Evolutionary conservation across 2,329 filamentous ascomycete species (phyloP).

Genomic region (Mycosphaerelloides madeirae): DNA sequence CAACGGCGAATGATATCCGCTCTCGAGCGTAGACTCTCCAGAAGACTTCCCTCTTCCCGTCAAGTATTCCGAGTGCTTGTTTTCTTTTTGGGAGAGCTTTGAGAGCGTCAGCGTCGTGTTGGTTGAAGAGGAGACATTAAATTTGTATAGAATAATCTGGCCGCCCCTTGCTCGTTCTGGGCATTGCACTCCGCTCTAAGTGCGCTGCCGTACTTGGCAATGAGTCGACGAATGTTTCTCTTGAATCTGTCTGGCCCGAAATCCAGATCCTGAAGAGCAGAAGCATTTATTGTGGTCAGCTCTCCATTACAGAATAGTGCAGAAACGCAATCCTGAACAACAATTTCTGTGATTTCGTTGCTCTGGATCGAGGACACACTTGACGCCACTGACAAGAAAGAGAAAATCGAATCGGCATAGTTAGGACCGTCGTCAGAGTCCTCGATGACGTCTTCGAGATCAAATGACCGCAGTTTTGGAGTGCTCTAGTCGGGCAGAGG

Average conservation of each 20-base stretch:
- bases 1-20: too few relatives aligned
- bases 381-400: background rate
- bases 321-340: background rate
- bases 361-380: background rate
- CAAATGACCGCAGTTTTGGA: too few relatives aligned
- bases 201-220: background rate
- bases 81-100: background rate
- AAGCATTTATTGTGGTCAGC: background rate
- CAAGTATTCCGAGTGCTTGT: background rate
- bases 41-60: conserved; percentile 4
- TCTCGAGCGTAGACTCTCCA: conserved; percentile 6
- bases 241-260: background rate
- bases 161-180: background rate
- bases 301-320: background rate
- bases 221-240: conserved; percentile 2
- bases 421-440: background rate
- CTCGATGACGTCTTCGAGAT: too few relatives aligned
- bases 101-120: background rate
- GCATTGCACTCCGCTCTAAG: background rate
- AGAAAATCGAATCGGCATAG: conserved; percentile 2
- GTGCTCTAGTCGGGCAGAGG: too few relatives aligned
- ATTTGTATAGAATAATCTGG: conserved; percentile 1
- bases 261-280: background rate
- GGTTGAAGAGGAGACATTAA: background rate
- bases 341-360: background rate